Evolutionary conservation across 2,329 filamentous ascomycete genomes (phyloP).

Genomic region (Fusarium lyarnte): DNA sequence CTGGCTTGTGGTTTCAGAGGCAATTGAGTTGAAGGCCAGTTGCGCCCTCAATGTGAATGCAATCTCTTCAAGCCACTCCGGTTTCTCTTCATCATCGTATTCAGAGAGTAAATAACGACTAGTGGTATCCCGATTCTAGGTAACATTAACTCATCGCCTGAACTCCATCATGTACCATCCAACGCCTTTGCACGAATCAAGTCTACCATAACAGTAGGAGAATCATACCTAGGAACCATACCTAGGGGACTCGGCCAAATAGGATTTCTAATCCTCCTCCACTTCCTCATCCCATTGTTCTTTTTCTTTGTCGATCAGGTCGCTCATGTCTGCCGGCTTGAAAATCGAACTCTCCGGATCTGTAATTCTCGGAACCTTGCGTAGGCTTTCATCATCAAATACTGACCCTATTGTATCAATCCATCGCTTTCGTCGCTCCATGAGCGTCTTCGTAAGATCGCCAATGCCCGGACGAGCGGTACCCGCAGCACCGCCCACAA

Average conservation of each 20-base stretch:
- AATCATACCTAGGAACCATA: neutral
- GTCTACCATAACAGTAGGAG: neutral
- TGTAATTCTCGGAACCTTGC: constrained; percentile 72
- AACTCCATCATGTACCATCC: constrained; percentile 18
- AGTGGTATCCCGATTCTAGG: constrained; percentile 21
- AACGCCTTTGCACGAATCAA: constrained; percentile 31
- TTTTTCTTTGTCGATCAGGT: constrained; percentile 77
- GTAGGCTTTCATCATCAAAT: constrained; percentile 83
- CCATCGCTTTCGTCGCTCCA: constrained; percentile 92
- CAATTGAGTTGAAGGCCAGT: neutral
- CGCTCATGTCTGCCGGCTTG: constrained; percentile 75
- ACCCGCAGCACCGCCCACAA: constrained; percentile 66
- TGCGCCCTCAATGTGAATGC: neutral
- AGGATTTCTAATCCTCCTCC: constrained; percentile 65
- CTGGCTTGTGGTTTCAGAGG: neutral
- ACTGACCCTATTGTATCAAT: constrained; percentile 90
- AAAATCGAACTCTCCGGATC: constrained; percentile 79
- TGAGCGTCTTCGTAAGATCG: constrained; percentile 88
- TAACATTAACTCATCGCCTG: neutral
- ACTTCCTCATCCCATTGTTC: constrained; percentile 85
- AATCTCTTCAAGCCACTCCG: neutral
- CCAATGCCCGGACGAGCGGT: constrained; percentile 84
- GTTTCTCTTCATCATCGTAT: neutral
- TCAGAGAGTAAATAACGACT: neutral
- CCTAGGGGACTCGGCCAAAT: constrained; percentile 9